A percentile compares a stretch with the other conserved stretches of the same genome.
phyloP scores from a whole-genome alignment of 768 basidiomycete species.

The Boletus vinaceobasis region DNA sequence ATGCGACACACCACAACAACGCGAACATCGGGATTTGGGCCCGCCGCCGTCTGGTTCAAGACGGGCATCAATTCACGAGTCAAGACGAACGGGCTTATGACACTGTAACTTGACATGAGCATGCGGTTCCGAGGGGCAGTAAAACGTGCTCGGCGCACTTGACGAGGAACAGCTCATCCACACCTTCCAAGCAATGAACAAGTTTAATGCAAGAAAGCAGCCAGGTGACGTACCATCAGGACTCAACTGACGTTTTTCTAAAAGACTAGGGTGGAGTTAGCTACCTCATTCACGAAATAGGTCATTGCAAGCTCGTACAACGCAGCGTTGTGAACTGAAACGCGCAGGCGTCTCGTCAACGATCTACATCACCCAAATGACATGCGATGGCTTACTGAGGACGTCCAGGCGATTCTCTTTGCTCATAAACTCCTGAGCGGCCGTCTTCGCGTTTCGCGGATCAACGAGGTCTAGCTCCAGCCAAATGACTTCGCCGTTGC shows the following conservation, averaged over 20 bases:
- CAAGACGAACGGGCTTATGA: conserved; percentile 55
- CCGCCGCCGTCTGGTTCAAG: conserved; percentile 45
- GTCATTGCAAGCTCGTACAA: conserved; percentile 31
- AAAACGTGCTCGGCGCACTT: conserved; percentile 34
- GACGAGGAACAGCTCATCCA: conserved; percentile 38
- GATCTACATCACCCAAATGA: background rate
- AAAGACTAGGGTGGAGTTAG: conserved; percentile 15
- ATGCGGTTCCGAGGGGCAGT: background rate
- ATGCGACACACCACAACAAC: conserved; percentile 49
- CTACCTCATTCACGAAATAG: background rate
- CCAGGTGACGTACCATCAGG: conserved; percentile 24
- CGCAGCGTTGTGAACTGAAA: conserved; percentile 55
- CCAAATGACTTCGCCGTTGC: conserved; percentile 47
- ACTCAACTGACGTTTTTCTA: conserved; percentile 19
- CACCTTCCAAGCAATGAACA: conserved; percentile 27
- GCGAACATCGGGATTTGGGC: conserved; percentile 53
- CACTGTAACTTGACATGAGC: conserved; percentile 24
- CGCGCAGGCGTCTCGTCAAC: background rate
- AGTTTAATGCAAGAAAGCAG: background rate
- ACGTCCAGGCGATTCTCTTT: conserved; percentile 55
- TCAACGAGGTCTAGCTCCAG: conserved; percentile 51
- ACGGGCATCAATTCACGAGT: conserved; percentile 53
- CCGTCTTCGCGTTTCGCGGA: conserved; percentile 43
- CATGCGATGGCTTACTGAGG: conserved; percentile 35
- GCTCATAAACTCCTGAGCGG: conserved; percentile 47